Conservation (phyloP, 2,329 filamentous ascomycete genomes). For the Fusarium falciforme region DNA sequence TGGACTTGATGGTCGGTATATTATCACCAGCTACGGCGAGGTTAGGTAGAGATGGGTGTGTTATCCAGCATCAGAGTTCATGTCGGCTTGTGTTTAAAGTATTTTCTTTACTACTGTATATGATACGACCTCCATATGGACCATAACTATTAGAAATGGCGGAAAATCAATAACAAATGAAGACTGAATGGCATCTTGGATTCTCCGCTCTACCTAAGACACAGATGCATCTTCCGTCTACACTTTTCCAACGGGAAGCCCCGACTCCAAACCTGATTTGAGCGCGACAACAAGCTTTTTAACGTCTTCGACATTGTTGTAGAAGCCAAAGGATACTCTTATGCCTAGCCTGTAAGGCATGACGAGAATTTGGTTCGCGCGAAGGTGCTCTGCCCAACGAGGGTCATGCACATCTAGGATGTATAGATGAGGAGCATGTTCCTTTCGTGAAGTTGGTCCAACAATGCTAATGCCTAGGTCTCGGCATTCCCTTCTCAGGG, state of each 20-base stretch:
- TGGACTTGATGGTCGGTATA: background rate
- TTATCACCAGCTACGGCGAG: background rate
- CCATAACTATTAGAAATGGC: background rate
- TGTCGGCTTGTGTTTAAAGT: background rate
- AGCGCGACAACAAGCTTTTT: background rate
- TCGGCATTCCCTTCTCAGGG: background rate
- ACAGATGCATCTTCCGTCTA: background rate
- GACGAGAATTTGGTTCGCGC: background rate
- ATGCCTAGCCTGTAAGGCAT: background rate
- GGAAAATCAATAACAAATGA: background rate
- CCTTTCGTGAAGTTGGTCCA: background rate
- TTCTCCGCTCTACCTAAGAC: background rate
- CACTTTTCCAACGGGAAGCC: background rate
- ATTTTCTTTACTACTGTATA: background rate
- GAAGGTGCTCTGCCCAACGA: background rate
- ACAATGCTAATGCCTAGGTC: background rate
- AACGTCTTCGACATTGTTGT: background rate
- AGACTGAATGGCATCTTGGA: background rate
- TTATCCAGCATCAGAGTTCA: background rate
- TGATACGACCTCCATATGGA: background rate
- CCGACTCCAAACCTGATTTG: background rate
- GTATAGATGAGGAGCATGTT: background rate
- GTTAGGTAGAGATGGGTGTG: background rate
- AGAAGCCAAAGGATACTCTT: background rate
- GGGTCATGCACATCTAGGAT: background rate